These are phyloP conservation scores for Cutaneotrichosporon cutaneum DNA, from an alignment of 1,284 basidiomycete species.

Conservation along the genomic window DNA sequence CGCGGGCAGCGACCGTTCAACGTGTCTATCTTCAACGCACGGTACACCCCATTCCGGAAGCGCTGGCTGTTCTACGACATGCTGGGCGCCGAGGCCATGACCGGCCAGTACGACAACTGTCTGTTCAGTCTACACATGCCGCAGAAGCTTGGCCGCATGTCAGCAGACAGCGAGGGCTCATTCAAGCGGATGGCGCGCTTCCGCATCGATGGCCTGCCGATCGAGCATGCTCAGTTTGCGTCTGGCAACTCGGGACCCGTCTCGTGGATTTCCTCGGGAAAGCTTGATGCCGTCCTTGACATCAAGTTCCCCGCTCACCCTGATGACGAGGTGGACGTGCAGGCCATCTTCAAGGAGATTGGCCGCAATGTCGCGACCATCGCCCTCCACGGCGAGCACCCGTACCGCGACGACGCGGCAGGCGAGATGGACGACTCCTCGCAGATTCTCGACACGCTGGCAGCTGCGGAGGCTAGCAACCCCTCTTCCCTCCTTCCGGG, in stretches of 20 bases:
- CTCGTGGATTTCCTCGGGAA: constrained; percentile 95
- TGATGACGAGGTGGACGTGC: constrained; percentile 68
- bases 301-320: constrained; percentile 91
- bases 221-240: constrained; percentile 91
- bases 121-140: constrained; percentile 95
- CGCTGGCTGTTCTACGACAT: constrained; percentile 96
- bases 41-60: constrained; percentile 79
- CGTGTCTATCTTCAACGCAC: constrained; percentile 92
- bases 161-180: constrained; percentile 71
- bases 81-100: constrained; percentile 85
- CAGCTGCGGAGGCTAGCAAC: constrained; percentile 51
- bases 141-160: constrained; percentile 79
- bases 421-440: constrained; percentile 18
- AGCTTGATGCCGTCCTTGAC: constrained; percentile 94
- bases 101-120: constrained; percentile 97
- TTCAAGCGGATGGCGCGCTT: constrained; percentile 91
- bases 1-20: constrained; percentile 89
- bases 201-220: constrained; percentile 92
- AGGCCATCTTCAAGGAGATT: constrained; percentile 86
- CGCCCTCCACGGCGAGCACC: constrained; percentile 48
- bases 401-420: constrained; percentile 38
- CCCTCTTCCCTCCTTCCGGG: constrained; percentile 69
- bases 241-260: constrained; percentile 78
- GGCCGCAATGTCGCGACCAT: constrained; percentile 70
- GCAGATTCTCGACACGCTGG: constrained; percentile 56